A percentile compares a stretch with the other conserved stretches of the same genome.
These are phyloP conservation scores for Rhododendron williamsianum DNA, from an alignment of 148 eudicot species.

Conservation along the genomic window DNA sequence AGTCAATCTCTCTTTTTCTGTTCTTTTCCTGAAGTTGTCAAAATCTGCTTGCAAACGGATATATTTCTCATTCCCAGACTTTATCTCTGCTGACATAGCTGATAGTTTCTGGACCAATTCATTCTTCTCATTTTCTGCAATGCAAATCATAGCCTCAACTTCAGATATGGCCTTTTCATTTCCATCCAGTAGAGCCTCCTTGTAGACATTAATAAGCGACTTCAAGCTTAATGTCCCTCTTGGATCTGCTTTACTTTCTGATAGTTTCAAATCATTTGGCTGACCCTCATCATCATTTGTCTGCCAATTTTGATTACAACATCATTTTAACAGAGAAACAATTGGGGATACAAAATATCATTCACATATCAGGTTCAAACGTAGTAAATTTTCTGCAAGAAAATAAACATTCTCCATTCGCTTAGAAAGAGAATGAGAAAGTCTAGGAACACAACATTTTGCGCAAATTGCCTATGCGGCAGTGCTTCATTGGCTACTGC, in stretches of 20 bases:
- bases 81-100: conserved; percentile 47
- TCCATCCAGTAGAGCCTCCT: conserved; percentile 60
- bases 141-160: conserved; percentile 47
- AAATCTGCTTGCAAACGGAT: conserved; percentile 89
- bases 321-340: not conserved
- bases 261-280: conserved; percentile 24
- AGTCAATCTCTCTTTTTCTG: conserved; percentile 70
- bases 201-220: conserved; percentile 52
- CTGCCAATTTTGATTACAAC: conserved; percentile 15
- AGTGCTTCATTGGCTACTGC: not conserved
- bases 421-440: not conserved
- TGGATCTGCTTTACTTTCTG: conserved; percentile 21
- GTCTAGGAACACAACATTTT: not conserved
- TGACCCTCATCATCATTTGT: conserved; percentile 22
- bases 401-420: not conserved
- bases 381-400: not conserved
- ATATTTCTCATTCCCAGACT: conserved; percentile 67
- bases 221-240: conserved; percentile 34
- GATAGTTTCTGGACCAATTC: conserved; percentile 45
- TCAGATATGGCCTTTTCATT: conserved; percentile 47
- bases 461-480: not conserved
- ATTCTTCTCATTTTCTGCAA: conserved; percentile 56
- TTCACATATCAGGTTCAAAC: not conserved
- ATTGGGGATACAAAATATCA: not conserved
- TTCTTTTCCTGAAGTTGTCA: conserved; percentile 87